These are phyloP conservation scores for Postia placenta DNA, from an alignment of 768 basidiomycete species.

Conservation along the genomic window DNA sequence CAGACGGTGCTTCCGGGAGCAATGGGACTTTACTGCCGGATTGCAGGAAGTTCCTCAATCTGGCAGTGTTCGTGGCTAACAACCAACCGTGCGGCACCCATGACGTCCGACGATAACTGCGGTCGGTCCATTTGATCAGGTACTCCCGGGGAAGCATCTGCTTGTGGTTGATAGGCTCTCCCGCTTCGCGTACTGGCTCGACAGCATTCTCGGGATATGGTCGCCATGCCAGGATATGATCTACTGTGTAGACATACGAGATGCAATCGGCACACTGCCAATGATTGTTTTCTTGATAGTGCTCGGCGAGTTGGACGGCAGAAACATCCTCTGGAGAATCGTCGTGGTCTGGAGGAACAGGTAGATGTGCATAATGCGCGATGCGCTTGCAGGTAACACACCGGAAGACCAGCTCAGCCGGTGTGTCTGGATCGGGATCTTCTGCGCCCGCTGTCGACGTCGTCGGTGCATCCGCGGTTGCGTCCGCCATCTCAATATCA, in stretches of 20 bases:
- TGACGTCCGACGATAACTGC: constrained; percentile 71
- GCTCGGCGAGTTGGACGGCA: constrained; percentile 41
- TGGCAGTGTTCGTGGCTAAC: constrained; percentile 52
- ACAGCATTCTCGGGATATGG: constrained; percentile 64
- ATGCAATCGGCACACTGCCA: constrained; percentile 80
- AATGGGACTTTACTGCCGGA: constrained; percentile 66
- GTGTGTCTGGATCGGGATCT: constrained; percentile 12
- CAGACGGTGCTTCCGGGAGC: constrained; percentile 38
- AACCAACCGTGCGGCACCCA: constrained; percentile 97
- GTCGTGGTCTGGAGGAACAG: constrained; percentile 34
- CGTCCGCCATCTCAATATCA: constrained; percentile 34
- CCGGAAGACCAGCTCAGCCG: constrained; percentile 61
- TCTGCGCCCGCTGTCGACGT: constrained; percentile 13
- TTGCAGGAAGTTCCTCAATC: constrained; percentile 71
- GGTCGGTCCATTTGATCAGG: constrained; percentile 80
- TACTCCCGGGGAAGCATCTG: constrained; percentile 78
- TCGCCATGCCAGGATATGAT: constrained; percentile 91
- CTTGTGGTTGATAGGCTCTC: constrained; percentile 47
- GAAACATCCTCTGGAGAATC: constrained; percentile 4
- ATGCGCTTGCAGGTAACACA: constrained; percentile 80
- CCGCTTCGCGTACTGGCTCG: constrained; percentile 38
- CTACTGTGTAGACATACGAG: constrained; percentile 62
- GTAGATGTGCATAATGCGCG: constrained; percentile 76
- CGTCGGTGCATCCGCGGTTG: constrained; percentile 8
- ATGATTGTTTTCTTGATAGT: constrained; percentile 48